A percentile compares a stretch with the other conserved stretches of the same genome.
Conservation (phyloP, 2,329 filamentous ascomycete species). For the Fusarium sp. region DNA sequence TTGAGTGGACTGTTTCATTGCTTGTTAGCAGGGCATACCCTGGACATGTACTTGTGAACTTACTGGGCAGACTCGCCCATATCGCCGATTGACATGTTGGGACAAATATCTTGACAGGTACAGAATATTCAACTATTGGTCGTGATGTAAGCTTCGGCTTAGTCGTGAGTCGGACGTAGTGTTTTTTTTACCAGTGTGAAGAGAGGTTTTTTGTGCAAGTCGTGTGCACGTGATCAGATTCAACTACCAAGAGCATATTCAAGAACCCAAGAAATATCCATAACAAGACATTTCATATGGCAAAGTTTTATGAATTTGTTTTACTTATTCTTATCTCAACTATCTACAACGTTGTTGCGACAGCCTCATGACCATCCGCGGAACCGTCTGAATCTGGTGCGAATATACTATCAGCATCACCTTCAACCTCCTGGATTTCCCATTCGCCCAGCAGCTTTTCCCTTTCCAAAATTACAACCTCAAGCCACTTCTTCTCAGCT, state of each 20-base stretch:
- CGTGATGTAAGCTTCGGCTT: not conserved
- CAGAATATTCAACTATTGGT: not conserved
- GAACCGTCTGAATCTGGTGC: slow-evolving; percentile 37
- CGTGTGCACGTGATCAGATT: slow-evolving; percentile 33
- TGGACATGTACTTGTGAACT: slow-evolving; percentile 33
- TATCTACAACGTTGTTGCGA: slow-evolving; percentile 2
- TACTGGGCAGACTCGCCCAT: slow-evolving; percentile 45
- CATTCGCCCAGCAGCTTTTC: slow-evolving; percentile 58
- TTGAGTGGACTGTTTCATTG: slow-evolving; percentile 66
- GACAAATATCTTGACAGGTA: not conserved
- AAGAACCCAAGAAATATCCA: too few species aligned
- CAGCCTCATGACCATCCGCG: slow-evolving; percentile 17
- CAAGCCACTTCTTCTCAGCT: slow-evolving; percentile 65
- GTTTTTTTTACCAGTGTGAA: slow-evolving; percentile 7
- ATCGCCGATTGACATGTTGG: slow-evolving; percentile 37
- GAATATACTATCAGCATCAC: slow-evolving; percentile 55
- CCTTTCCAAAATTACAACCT: slow-evolving; percentile 62
- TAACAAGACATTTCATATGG: not conserved
- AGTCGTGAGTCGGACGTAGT: slow-evolving; percentile 1
- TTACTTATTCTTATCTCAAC: not conserved
- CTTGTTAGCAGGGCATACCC: slow-evolving; percentile 39
- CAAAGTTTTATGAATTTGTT: not conserved
- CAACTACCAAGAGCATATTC: slow-evolving; percentile 1
- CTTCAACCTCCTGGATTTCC: slow-evolving; percentile 62
- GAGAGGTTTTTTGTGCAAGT: slow-evolving; percentile 43